A percentile compares a stretch with the other conserved stretches of the same genome.
phyloP scores from a whole-genome alignment of 2,329 filamentous ascomycete genomes.

The Beauveria sp. region DNA sequence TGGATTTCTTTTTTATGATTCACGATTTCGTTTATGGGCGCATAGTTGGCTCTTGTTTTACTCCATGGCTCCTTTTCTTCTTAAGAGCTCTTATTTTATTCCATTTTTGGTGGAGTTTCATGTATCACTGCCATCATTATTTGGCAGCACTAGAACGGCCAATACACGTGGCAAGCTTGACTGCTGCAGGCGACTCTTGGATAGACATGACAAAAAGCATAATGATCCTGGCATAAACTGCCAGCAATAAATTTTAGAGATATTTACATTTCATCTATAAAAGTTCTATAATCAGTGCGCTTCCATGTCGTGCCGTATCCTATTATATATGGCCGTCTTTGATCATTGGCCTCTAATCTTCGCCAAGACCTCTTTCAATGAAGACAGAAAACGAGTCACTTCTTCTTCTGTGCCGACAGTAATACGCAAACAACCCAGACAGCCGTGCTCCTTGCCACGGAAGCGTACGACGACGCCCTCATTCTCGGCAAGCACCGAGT shows the following conservation, averaged over 20 bases:
- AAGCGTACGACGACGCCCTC: constrained; percentile 90
- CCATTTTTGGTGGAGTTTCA: neutral
- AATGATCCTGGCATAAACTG: neutral
- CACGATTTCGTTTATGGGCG: constrained; percentile 5
- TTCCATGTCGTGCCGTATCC: neutral
- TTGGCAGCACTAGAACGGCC: constrained; percentile 1
- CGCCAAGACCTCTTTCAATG: constrained; percentile 47
- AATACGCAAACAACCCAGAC: constrained; percentile 79
- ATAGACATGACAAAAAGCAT: constrained; percentile 8
- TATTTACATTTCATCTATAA: constrained; percentile 7
- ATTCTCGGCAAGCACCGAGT: constrained; percentile 76
- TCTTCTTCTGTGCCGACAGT: constrained; percentile 88
- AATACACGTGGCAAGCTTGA: neutral
- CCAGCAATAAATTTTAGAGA: neutral
- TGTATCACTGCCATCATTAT: neutral
- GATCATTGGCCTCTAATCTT: constrained; percentile 30
- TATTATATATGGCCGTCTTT: neutral
- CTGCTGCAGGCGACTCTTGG: constrained; percentile 3
- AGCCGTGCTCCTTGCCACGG: constrained; percentile 85
- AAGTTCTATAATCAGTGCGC: neutral
- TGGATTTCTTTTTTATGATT: constrained; percentile 9
- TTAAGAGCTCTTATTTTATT: neutral
- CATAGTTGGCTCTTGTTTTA: neutral
- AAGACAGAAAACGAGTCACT: constrained; percentile 67
- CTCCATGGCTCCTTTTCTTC: no score